Percentiles rank a stretch among this genome's conserved stretches.
Conservation (phyloP, 2,329 filamentous ascomycete species). For the Penicillium sp. region DNA sequence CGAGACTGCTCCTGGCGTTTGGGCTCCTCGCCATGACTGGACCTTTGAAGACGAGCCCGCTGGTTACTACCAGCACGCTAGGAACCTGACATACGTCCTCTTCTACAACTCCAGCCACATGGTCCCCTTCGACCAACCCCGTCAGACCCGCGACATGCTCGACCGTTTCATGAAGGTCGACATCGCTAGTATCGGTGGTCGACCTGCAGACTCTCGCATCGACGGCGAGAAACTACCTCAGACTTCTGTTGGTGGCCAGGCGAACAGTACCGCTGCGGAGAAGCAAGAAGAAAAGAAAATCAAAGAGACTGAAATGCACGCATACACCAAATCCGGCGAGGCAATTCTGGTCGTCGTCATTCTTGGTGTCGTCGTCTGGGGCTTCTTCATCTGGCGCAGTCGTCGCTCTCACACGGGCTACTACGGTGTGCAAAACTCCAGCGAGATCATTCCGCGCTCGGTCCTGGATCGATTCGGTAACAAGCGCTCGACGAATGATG, state of each 20-base stretch:
- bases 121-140: slow-evolving; percentile 93
- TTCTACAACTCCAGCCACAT: slow-evolving; percentile 98
- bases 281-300: slow-evolving; percentile 72
- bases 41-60: slow-evolving; percentile 86
- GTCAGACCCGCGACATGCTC: slow-evolving; percentile 90
- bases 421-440: slow-evolving; percentile 45
- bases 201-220: slow-evolving; percentile 76
- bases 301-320: slow-evolving; percentile 84
- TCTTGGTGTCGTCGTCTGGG: slow-evolving; percentile 74
- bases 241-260: slow-evolving; percentile 75
- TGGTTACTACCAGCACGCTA: slow-evolving; percentile 90
- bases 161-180: slow-evolving; percentile 95
- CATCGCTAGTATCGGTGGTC: slow-evolving; percentile 83
- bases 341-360: slow-evolving; percentile 81
- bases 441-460: slow-evolving; percentile 40
- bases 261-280: slow-evolving; percentile 69
- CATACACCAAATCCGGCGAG: slow-evolving; percentile 86
- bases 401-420: slow-evolving; percentile 54
- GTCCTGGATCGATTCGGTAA: slow-evolving; percentile 54
- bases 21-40: slow-evolving; percentile 93
- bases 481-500: slow-evolving; percentile 51
- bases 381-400: slow-evolving; percentile 67
- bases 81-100: slow-evolving; percentile 92
- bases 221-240: slow-evolving; percentile 83
- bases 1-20: slow-evolving; percentile 81